phyloP scores from a whole-genome alignment of 129 eudicot species.

The Artemisia annua region DNA sequence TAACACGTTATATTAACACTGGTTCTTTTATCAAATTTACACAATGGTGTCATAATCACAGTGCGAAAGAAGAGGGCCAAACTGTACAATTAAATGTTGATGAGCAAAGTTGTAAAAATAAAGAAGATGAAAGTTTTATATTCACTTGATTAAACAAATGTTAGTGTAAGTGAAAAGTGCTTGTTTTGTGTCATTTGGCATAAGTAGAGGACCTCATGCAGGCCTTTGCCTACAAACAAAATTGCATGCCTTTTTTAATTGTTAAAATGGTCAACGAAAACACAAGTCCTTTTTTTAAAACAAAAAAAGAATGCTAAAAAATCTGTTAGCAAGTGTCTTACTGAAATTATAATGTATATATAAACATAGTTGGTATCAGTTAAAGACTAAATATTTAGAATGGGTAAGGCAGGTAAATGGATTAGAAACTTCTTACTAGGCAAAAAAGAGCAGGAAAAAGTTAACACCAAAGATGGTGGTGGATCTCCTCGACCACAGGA shows the following conservation, averaged over 20 bases:
- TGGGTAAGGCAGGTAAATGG: constrained; percentile 91
- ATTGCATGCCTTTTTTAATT: not conserved
- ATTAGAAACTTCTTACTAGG: constrained; percentile 62
- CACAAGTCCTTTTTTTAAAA: not conserved
- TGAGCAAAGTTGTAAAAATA: no score
- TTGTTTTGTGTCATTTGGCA: constrained; percentile 66
- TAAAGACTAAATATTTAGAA: constrained; percentile 2
- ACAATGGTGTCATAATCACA: no score
- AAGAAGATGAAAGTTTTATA: not conserved
- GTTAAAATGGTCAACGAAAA: constrained; percentile 1
- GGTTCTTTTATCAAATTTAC: no score
- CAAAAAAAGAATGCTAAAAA: not conserved
- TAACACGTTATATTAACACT: no score
- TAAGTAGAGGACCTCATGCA: constrained; percentile 39
- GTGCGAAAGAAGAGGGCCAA: no score
- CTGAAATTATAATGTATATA: not conserved
- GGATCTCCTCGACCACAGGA: constrained; percentile 1
- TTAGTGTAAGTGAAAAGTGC: not conserved
- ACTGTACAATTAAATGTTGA: no score
- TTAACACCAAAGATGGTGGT: constrained; percentile 26
- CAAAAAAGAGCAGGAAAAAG: constrained; percentile 49
- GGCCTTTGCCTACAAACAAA: constrained; percentile 45
- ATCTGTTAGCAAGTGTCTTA: not conserved
- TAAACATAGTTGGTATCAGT: not conserved
- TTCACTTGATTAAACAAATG: not conserved